Percentiles rank a stretch among this genome's conserved stretches.
These are phyloP conservation scores for Wickerhamomyces sp. DNA, from an alignment of 1,139 yeast species.

Conservation along the genomic window DNA sequence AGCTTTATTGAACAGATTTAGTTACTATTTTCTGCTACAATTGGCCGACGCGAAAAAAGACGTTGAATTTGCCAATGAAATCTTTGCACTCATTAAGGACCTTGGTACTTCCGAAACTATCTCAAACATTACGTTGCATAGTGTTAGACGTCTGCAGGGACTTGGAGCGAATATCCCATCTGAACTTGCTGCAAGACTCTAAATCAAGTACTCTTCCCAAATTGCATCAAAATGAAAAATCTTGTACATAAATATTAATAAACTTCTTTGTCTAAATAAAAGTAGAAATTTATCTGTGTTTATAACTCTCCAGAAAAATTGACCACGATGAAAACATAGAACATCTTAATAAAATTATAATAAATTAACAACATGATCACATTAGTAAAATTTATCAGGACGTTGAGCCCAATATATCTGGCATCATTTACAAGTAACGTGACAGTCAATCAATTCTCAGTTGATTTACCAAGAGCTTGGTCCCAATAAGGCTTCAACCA, in stretches of 20 bases:
- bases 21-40: conserved; percentile 50
- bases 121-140: conserved; percentile 4
- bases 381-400: background rate
- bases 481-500: conserved; percentile 39
- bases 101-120: conserved; percentile 1
- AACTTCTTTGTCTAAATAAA: conserved; percentile 6
- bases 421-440: too few relatives aligned
- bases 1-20: conserved; percentile 47
- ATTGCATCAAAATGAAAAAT: background rate
- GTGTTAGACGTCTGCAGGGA: conserved; percentile 8
- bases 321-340: too few relatives aligned
- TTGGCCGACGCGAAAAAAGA: conserved; percentile 37
- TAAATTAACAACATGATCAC: background rate
- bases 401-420: too few relatives aligned
- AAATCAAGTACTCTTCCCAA: background rate
- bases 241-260: too few relatives aligned
- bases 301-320: too few relatives aligned
- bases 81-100: conserved; percentile 34
- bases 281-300: background rate
- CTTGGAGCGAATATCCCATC: conserved; percentile 16
- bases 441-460: background rate
- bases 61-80: conserved; percentile 30
- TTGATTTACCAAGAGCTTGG: conserved; percentile 20
- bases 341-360: too few relatives aligned
- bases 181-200: conserved; percentile 3